Base-by-base conservation (phyloP, 192 early-diverging fungal species). In the Backusella australiensis region DNA sequence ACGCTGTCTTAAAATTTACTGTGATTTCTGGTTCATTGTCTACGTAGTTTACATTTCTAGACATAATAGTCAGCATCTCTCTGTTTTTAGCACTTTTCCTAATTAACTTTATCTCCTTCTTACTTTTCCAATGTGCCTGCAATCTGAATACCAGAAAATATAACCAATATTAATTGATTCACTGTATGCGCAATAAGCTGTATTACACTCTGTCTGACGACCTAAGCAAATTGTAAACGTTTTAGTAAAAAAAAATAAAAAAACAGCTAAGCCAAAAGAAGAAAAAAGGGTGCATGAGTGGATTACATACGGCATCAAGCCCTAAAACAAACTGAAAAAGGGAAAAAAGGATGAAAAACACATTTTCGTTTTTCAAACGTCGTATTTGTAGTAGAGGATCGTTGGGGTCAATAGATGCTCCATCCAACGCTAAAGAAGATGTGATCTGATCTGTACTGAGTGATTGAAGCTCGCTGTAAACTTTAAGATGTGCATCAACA, bases 171-270 rank as follows among this genome's bases (percentile, higher is more conserved):
- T 12, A 76, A 38, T 36, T 71, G 69, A 32, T 38, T 70, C 6
- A 52, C 15, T 35, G 68, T 59, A 63, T 76, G 69, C 17, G 75
- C 68, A n/a, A 76, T 42, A n/a, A 70, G 14, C 63, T 76, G 75
- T 53, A 76, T 76, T 21, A 76, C 38, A 52, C 52, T 76, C 41
- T 76, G 75, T 29, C 75, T 53, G 17, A 76, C 67, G 8, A 76
- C 49, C 75, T 76, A 71, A 26, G 29, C 15, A 46, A 32, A 15
- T 6, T 32, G 41, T 26, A 15, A 32, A 49, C 34, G 4, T 52
- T 29, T 36, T 36, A 49, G 12, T 53, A 69, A 23, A 52, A 44
- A 36, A 46, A 29, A n/a, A n/a, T n/a, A n/a, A n/a, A 53, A 34
- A 34, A 5, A 46, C 0, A 46, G 8, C 53, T 59, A 26, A 63